These are phyloP conservation scores for Coniferiporia sulphurascens DNA, from an alignment of 1,284 basidiomycete genomes.

Conservation along the genomic window DNA sequence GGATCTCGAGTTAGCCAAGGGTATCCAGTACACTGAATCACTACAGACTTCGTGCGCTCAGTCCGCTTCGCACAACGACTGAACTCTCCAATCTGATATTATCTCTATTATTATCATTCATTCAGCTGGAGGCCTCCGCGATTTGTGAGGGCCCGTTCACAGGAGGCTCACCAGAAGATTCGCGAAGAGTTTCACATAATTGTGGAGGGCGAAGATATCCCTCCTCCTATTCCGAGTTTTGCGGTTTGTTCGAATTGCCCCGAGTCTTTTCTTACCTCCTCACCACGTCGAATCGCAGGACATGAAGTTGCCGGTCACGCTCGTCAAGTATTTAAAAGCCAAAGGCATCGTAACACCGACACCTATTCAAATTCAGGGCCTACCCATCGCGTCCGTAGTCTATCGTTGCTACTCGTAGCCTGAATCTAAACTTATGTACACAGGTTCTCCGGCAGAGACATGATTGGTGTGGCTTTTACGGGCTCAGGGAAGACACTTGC, in stretches of 20 bases:
- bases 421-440: constrained; percentile 20
- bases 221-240: constrained; percentile 92
- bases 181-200: constrained; percentile 92
- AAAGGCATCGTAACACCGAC: constrained; percentile 88
- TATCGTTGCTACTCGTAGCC: not conserved
- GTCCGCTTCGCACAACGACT: not conserved
- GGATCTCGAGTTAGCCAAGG: constrained; percentile 89
- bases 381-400: constrained; percentile 80
- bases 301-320: constrained; percentile 92
- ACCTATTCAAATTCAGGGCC: constrained; percentile 96
- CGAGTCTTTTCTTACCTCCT: not conserved
- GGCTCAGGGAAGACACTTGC: constrained; percentile 90
- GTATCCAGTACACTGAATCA: constrained; percentile 86
- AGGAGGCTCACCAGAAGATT: constrained; percentile 68
- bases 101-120: constrained; percentile 12
- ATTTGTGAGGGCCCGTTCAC: constrained; percentile 71
- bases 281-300: constrained; percentile 48
- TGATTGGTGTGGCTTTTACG: constrained; percentile 95
- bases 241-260: constrained; percentile 42
- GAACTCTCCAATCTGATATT: not conserved
- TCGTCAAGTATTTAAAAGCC: constrained; percentile 78
- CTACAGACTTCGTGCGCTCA: constrained; percentile 70
- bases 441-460: constrained; percentile 86
- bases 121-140: constrained; percentile 83
- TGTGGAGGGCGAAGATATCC: constrained; percentile 88